Evolutionary conservation across 139 green algal genomes (phyloP), one percentile per base, ranked within the genome.

Genomic region (Picochlorum sp.): DNA sequence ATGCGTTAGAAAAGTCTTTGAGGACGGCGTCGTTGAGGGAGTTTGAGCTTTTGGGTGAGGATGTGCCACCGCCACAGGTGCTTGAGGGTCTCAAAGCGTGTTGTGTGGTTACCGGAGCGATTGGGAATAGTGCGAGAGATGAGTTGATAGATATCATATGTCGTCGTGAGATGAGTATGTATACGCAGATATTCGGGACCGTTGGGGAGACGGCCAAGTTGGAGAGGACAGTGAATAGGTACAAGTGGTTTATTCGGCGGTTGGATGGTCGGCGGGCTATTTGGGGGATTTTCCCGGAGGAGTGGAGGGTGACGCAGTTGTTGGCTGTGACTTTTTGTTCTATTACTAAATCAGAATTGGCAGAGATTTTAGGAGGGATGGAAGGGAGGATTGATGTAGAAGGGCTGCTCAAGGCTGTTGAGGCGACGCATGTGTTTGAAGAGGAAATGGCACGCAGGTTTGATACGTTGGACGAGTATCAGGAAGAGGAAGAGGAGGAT

Each of bases 391-490:
- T 86, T 16, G 82, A 93, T 57, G 90, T 96, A 56, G 83, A 80
- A 24, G 75, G 57, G n/a, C 79, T 96, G 57, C 73, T 96, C 31
- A 81, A 92, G 73, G 84, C 85, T 18, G 85, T 98, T 51, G 88
- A 97, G 24, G 70, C 86, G 57, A 98, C 93, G 37, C 87, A 96
- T 75, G 90, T 96, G 60, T 98, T 98, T 73, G 93, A 98, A 75
- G 59, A 72, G 37, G 93, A 98, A 63, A 88, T 98, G 82, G 82
- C 83, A 5, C 70, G 83, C 1, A 49, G 79, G 11, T 98, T 97
- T 77, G 83, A 50, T 50, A 71, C 18, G 44, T 41, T 14, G 10
- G 65, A 57, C 10, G 23, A 23, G 18, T 5, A 14, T 20, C 11
- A 62, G 16, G 23, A 20, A 45, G 34, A 18, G 20, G 15, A 20